Evolutionary conservation across 176 grass and related monocot genomes (phyloP).

Genomic region (Oryza nivara): DNA sequence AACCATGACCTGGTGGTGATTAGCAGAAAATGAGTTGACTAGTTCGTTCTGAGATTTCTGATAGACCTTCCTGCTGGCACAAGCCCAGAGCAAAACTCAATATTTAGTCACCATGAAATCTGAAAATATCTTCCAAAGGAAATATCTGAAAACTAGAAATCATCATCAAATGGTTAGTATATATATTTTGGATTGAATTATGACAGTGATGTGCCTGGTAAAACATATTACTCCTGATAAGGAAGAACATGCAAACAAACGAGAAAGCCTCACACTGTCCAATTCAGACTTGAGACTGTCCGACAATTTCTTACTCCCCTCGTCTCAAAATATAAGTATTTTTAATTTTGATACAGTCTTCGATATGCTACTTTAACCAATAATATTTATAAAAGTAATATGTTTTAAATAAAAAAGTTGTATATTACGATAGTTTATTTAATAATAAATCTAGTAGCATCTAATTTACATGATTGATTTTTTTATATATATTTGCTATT

Average conservation of each 20-base stretch:
- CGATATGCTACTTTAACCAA: too few relatives aligned
- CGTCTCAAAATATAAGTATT: too few relatives aligned
- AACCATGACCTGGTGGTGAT: slow-evolving; percentile 11
- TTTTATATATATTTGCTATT: too few relatives aligned
- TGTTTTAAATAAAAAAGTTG: too few relatives aligned
- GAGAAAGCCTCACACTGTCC: background rate
- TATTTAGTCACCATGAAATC: background rate
- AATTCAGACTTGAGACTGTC: background rate
- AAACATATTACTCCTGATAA: background rate
- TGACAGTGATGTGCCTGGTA: background rate
- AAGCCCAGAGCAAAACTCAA: background rate
- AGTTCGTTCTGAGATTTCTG: background rate
- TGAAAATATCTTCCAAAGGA: too few relatives aligned
- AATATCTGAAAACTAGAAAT: too few relatives aligned
- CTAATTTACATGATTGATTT: too few relatives aligned
- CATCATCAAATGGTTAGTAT: background rate
- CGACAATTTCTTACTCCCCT: background rate
- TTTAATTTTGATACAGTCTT: too few relatives aligned
- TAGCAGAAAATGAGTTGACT: background rate
- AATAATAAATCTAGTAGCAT: too few relatives aligned
- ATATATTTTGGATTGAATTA: background rate
- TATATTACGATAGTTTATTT: too few relatives aligned
- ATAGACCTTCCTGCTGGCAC: background rate
- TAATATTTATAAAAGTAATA: too few relatives aligned
- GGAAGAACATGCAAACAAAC: background rate